Conservation (phyloP, 495 filamentous ascomycete species). For the Umbilicaria muhlenbergii region DNA sequence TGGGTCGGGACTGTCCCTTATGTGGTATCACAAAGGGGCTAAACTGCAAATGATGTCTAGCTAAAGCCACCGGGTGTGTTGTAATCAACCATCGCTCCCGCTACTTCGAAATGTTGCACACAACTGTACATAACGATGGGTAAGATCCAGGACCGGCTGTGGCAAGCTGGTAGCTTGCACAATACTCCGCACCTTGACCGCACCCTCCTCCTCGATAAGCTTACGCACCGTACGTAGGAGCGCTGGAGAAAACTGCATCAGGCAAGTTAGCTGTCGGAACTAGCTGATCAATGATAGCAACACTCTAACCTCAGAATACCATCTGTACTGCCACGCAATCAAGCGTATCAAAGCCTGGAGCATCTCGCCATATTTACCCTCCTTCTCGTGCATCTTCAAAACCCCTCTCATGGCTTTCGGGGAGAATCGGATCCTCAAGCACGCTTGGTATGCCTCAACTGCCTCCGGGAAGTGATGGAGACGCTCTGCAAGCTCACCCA, state of each 20-base stretch:
- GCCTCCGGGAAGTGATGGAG: constrained; percentile 82
- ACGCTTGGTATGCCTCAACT: constrained; percentile 79
- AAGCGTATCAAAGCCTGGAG: constrained; percentile 70
- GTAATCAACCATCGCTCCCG: constrained; percentile 65
- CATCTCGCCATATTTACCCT: constrained; percentile 57
- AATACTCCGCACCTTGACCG: constrained; percentile 92
- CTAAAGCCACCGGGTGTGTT: too few relatives aligned
- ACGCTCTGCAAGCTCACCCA: constrained; percentile 81
- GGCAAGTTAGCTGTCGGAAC: not conserved
- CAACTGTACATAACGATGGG: constrained; percentile 87
- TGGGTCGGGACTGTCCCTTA: not conserved
- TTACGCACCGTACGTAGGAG: constrained; percentile 74
- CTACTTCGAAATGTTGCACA: constrained; percentile 91
- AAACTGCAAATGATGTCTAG: not conserved
- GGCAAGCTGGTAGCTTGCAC: constrained; percentile 90
- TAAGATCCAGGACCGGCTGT: constrained; percentile 83
- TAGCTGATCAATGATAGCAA: not conserved
- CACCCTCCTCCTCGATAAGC: constrained; percentile 93
- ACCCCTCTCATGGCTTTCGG: constrained; percentile 81
- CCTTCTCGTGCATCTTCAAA: constrained; percentile 57
- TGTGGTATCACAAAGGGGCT: not conserved
- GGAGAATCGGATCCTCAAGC: constrained; percentile 68
- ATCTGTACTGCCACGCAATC: constrained; percentile 95
- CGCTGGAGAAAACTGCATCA: constrained; percentile 72
- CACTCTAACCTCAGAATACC: constrained; percentile 75